phyloP scores from a whole-genome alignment of 495 filamentous ascomycete genomes.

The Umbilicaria muhlenbergii region DNA sequence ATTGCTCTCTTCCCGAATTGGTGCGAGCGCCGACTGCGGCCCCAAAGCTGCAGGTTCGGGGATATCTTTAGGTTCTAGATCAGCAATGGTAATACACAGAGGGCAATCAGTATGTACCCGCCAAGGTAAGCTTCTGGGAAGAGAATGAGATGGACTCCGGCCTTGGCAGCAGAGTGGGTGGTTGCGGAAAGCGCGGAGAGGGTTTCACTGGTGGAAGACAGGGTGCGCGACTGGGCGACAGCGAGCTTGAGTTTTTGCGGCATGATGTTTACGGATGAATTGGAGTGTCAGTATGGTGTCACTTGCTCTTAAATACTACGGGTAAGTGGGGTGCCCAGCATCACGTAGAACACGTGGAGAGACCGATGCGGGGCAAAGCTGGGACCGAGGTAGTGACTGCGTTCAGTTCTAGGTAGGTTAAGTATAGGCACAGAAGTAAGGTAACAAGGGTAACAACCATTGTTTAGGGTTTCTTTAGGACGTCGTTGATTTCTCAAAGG shows the following conservation, averaged over 20 bases:
- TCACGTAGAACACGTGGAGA: too few relatives aligned
- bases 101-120: conserved; percentile 21
- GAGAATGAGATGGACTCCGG: conserved; percentile 59
- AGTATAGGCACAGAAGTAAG: too few relatives aligned
- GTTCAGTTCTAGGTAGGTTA: too few relatives aligned
- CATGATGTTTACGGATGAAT: conserved; percentile 12
- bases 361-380: too few relatives aligned
- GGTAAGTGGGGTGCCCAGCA: too few relatives aligned
- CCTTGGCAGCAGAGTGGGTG: conserved; percentile 25
- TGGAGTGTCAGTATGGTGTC: too few relatives aligned
- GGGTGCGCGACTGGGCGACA: conserved; percentile 63
- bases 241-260: conserved; percentile 47
- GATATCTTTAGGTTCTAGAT: conserved; percentile 32
- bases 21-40: conserved; percentile 53
- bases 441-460: too few relatives aligned
- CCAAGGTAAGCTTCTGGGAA: conserved; percentile 92
- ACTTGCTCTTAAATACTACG: too few relatives aligned
- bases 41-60: conserved; percentile 69
- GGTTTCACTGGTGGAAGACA: conserved; percentile 44
- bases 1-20: conserved; percentile 63
- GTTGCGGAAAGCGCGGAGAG: conserved; percentile 45
- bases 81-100: too few relatives aligned
- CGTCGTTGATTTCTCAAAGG: too few relatives aligned
- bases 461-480: too few relatives aligned
- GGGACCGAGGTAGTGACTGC: too few relatives aligned